Percentiles rank a stretch among this genome's conserved stretches.
Conservation (phyloP, 495 filamentous ascomycete species). For the Hypoxylon fragiforme region DNA sequence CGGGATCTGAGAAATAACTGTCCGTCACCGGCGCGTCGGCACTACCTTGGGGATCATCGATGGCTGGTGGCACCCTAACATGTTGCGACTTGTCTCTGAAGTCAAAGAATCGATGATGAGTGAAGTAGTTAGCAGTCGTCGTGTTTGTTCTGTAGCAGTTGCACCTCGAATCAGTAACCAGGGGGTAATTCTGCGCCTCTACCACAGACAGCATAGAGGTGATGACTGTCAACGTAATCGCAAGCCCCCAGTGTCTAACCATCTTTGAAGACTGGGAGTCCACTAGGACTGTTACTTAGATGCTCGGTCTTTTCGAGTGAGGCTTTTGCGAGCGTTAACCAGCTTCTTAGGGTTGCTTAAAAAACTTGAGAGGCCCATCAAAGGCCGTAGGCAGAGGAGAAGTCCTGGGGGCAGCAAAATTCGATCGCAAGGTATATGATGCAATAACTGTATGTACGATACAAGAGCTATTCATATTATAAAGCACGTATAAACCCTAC, state of each 20-base stretch:
- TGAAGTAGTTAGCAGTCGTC: slow-evolving; percentile 58
- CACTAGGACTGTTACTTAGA: not conserved
- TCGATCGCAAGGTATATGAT: no score
- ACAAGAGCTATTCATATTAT: no score
- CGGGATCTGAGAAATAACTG: slow-evolving; percentile 43
- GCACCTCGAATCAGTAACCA: slow-evolving; percentile 50
- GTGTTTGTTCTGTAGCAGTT: slow-evolving; percentile 53
- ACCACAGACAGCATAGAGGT: slow-evolving; percentile 9
- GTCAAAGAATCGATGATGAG: slow-evolving; percentile 67
- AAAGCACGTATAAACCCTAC: not conserved
- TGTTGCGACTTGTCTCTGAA: slow-evolving; percentile 57
- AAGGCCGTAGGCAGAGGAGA: no score
- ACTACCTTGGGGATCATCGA: slow-evolving; percentile 34
- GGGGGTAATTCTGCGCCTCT: slow-evolving; percentile 37
- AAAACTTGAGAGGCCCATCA: no score
- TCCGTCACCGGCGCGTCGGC: slow-evolving; percentile 40
- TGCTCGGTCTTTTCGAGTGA: not conserved
- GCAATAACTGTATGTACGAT: no score
- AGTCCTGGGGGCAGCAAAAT: no score
- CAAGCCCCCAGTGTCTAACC: slow-evolving; percentile 11
- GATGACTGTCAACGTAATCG: slow-evolving; percentile 18
- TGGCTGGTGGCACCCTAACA: slow-evolving; percentile 42
- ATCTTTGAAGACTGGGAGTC: slow-evolving; percentile 4
- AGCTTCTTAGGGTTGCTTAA: not conserved
- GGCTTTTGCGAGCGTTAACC: not conserved